Evolutionary conservation across 1,284 basidiomycete species (phyloP).

Genomic region (Apiotrichum veenhuisii): DNA sequence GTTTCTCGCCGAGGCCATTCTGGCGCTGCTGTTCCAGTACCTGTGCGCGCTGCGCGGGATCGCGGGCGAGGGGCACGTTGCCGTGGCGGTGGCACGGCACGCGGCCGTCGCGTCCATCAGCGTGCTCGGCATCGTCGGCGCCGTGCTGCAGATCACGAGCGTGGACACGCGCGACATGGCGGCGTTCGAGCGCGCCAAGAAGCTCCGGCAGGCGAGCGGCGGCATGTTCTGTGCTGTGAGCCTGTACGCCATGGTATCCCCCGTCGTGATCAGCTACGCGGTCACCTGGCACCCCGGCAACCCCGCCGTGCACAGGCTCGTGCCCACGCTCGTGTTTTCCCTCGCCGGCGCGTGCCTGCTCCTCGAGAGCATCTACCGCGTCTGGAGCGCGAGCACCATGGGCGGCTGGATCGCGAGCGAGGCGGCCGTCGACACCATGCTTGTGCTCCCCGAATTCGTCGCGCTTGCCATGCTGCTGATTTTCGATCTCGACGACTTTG

Average conservation of each 20-base stretch:
- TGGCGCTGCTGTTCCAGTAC: slow-evolving; percentile 12
- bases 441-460: slow-evolving; percentile 12
- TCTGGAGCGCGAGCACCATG: not conserved
- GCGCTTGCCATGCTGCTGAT: not conserved
- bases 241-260: not conserved
- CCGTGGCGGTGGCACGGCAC: not conserved
- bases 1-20: slow-evolving; percentile 9
- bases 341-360: not conserved
- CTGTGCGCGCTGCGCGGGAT: slow-evolving; percentile 2
- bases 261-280: not conserved
- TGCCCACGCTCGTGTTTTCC: not conserved
- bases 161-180: slow-evolving; percentile 4
- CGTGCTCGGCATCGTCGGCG: slow-evolving; percentile 11
- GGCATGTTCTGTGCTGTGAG: slow-evolving; percentile 6
- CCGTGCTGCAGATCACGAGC: slow-evolving; percentile 9
- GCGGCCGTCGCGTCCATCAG: slow-evolving; percentile 2
- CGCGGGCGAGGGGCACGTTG: not conserved
- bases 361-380: slow-evolving; percentile 12
- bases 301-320: not conserved
- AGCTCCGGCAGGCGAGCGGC: slow-evolving; percentile 8
- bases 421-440: slow-evolving; percentile 2
- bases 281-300: not conserved
- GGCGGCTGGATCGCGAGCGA: slow-evolving; percentile 2
- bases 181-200: not conserved
- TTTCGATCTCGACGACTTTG: slow-evolving; percentile 7